Conservation (phyloP, 176 grass and related monocot genomes). For the Metroxylon sagu region DNA sequence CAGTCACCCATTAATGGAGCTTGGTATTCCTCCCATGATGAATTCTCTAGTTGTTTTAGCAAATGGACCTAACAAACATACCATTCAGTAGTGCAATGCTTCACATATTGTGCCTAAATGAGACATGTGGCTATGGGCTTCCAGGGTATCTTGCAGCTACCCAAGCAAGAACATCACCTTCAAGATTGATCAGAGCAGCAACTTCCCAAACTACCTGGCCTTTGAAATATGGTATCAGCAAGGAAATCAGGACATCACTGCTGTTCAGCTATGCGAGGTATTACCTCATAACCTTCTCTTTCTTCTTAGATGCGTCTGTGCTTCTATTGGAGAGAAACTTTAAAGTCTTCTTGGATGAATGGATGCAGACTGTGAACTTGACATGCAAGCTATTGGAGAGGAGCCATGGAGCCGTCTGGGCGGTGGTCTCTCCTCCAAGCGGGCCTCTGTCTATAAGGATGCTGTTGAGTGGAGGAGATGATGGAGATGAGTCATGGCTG, state of each 20-base stretch:
- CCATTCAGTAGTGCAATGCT: no score
- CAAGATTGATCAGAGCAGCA: slow-evolving; percentile 51
- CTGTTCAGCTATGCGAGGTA: slow-evolving; percentile 65
- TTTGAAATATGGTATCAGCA: slow-evolving; percentile 65
- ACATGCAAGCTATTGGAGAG: slow-evolving; percentile 52
- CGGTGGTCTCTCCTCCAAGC: slow-evolving; percentile 34
- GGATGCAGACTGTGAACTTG: slow-evolving; percentile 48
- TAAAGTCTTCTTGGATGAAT: not conserved
- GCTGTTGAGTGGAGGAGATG: slow-evolving; percentile 34
- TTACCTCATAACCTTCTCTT: not conserved
- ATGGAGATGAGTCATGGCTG: slow-evolving; percentile 28
- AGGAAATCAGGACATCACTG: slow-evolving; percentile 47
- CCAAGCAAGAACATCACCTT: slow-evolving; percentile 50
- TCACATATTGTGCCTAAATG: no score
- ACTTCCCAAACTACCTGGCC: slow-evolving; percentile 49
- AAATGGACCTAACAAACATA: no score
- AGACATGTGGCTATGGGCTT: not conserved
- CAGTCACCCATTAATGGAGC: no score
- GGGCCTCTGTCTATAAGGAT: slow-evolving; percentile 59
- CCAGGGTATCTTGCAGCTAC: slow-evolving; percentile 52
- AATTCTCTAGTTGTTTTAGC: no score
- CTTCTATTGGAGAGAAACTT: no score
- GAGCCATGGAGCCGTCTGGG: slow-evolving; percentile 64
- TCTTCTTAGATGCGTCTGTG: no score
- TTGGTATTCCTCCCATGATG: no score